Conservation (phyloP, 305 asterid genomes). For the Plantago coronopus region DNA sequence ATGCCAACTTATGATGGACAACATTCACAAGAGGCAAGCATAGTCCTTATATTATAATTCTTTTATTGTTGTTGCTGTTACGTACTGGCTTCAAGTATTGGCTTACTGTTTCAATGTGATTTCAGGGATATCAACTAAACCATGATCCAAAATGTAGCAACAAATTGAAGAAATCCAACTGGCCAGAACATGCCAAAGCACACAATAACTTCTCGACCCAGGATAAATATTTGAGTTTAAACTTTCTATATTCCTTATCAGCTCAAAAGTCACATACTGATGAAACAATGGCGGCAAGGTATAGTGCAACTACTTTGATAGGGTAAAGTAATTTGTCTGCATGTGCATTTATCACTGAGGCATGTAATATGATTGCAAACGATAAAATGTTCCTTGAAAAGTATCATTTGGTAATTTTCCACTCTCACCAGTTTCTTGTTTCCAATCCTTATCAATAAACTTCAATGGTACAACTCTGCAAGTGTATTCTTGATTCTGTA, state of each 20-base stretch:
- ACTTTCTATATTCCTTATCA: conserved; percentile 65
- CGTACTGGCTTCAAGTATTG: conserved; percentile 12
- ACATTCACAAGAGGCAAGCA: conserved; percentile 43
- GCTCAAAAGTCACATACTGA: conserved; percentile 53
- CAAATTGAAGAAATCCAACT: conserved; percentile 53
- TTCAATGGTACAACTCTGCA: too few relatives aligned
- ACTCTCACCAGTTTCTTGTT: too few relatives aligned
- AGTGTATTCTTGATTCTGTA: too few relatives aligned
- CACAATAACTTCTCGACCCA: conserved; percentile 55
- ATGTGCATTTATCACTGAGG: not conserved
- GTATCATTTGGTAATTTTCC: too few relatives aligned
- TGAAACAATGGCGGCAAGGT: conserved; percentile 56
- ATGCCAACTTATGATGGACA: conserved; percentile 33
- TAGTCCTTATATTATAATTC: conserved; percentile 1
- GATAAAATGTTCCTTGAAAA: conserved; percentile 1
- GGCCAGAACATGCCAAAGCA: conserved; percentile 65
- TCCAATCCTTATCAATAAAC: too few relatives aligned
- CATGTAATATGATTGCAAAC: conserved; percentile 10
- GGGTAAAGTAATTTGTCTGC: conserved; percentile 7
- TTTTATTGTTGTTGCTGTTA: conserved; percentile 8
- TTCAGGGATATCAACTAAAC: conserved; percentile 44
- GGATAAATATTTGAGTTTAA: conserved; percentile 58
- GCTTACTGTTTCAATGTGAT: conserved; percentile 14
- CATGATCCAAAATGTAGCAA: conserved; percentile 34
- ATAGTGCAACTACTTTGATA: conserved; percentile 21